These are phyloP conservation scores for Ogataea pilisensis DNA, from an alignment of 805 yeast genomes.

Conservation along the genomic window DNA sequence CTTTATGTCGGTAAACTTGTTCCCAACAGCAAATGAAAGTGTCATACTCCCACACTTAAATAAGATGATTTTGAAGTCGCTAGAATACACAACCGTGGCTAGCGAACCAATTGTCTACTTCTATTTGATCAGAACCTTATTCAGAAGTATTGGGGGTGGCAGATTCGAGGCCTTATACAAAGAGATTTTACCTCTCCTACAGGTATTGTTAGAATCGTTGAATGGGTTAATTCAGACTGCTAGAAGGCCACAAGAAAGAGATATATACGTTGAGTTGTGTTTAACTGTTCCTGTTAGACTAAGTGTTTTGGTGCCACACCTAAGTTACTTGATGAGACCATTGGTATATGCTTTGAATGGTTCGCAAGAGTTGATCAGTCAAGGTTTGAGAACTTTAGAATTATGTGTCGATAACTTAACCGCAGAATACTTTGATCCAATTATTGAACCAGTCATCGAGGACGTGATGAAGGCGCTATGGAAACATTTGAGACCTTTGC, in stretches of 20 bases:
- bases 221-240: conserved; percentile 82
- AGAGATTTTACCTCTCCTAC: conserved; percentile 87
- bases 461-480: conserved; percentile 93
- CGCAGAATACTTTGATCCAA: conserved; percentile 95
- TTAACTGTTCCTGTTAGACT: conserved; percentile 93
- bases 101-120: conserved; percentile 90
- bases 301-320: conserved; percentile 89
- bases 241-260: conserved; percentile 84
- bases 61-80: conserved; percentile 73
- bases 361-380: conserved; percentile 85
- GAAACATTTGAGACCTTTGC: conserved; percentile 86
- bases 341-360: conserved; percentile 88
- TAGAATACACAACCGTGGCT: conserved; percentile 76
- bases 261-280: conserved; percentile 91
- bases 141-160: conserved; percentile 96
- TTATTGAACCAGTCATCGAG: conserved; percentile 91
- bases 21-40: conserved; percentile 81
- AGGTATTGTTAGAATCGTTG: conserved; percentile 78
- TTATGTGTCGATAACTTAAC: conserved; percentile 94
- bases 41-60: conserved; percentile 87
- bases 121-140: conserved; percentile 79
- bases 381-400: conserved; percentile 92
- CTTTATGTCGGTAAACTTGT: conserved; percentile 92
- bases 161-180: conserved; percentile 89
- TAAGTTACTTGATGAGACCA: conserved; percentile 85